Evolutionary conservation across 352 stramenopile genomes (phyloP), one percentile per base, ranked within the genome.

Genomic region (Phytophthora tentaculata): DNA sequence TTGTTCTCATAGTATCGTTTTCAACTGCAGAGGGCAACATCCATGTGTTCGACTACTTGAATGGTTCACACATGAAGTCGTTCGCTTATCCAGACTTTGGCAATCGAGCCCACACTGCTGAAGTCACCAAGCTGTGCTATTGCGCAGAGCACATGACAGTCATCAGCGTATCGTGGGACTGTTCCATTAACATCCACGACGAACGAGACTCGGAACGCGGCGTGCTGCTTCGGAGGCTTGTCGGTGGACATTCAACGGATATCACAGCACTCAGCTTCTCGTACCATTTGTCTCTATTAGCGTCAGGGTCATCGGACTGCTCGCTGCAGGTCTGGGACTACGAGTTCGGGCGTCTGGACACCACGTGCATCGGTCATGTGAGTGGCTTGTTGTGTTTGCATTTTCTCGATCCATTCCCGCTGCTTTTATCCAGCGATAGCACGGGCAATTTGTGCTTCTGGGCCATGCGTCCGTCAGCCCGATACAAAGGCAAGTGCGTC

Each of bases 31-130:
- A 67, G 8, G 90, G 90, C 22, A 81, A 84, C 43, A 84, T 96
- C 32, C 74, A 91, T 17, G 83, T 92, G n/a, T 94, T 90, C 50
- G 85, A 96, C 70, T 97, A 96, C 70, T 71, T 96, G 41, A 97
- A 96, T 50, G 90, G 89, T 17, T 82, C 80, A 19, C 79, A 90
- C 24, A 96, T 97, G 89, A 96, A 97, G 72, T 88, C 81, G 9
- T 96, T 92, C 52, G 81, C 79, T 44, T 94, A 94, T 51, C 69
- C 79, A 14, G 82, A 92, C 26, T 57, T 80, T 5, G 77, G 83
- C 44, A 85, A 90, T 55, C 75, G 81, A 24, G 86, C 89, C 5
- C 89, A 97, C 54, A 37, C 45, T n/a, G 77, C 75, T 43, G 88
- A 96, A 64, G 86, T 97, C 32, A 86, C 82, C 22, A 79, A 78